phyloP scores from a whole-genome alignment of 164 flowering plant genomes.

The Vitis amurensis region DNA sequence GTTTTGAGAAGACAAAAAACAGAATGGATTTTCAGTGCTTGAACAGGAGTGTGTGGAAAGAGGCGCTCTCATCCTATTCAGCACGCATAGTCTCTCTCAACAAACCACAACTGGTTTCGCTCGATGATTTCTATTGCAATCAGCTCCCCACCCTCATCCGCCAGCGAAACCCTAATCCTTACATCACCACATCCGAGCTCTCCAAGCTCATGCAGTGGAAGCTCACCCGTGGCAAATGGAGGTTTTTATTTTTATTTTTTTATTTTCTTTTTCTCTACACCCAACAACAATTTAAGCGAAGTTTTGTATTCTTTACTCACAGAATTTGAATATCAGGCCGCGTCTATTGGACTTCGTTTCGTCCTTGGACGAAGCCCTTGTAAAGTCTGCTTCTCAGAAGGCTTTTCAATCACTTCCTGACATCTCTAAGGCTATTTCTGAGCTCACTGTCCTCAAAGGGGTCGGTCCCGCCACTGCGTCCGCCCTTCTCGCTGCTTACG shows the following conservation, averaged over 20 bases:
- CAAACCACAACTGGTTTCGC: slow-evolving; percentile 57
- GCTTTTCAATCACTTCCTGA: slow-evolving; percentile 76
- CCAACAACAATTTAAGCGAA: neutral
- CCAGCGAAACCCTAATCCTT: slow-evolving; percentile 71
- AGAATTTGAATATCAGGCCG: slow-evolving; percentile 44
- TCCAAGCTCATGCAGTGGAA: slow-evolving; percentile 83
- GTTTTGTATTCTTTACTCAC: neutral
- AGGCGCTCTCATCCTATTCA: slow-evolving; percentile 41
- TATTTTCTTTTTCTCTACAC: slow-evolving; percentile 1
- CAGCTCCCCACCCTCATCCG: slow-evolving; percentile 61
- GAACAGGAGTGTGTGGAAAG: slow-evolving; percentile 33
- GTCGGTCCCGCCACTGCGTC: slow-evolving; percentile 95
- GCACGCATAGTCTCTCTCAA: slow-evolving; percentile 42
- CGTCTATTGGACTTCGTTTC: slow-evolving; percentile 69
- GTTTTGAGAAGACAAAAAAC: neutral
- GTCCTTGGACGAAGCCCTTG: slow-evolving; percentile 53
- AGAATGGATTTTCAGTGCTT: slow-evolving; percentile 43
- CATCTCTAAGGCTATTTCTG: slow-evolving; percentile 57
- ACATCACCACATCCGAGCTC: slow-evolving; percentile 71
- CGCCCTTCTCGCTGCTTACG: slow-evolving; percentile 77
- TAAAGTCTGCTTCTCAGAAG: slow-evolving; percentile 64
- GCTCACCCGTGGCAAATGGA: slow-evolving; percentile 85
- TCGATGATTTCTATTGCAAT: slow-evolving; percentile 67
- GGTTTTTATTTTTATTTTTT: slow-evolving; percentile 27
- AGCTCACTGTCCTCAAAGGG: slow-evolving; percentile 78